Evolutionary conservation across 2,329 filamentous ascomycete genomes (phyloP).

Genomic region (Alternaria metachromatica): DNA sequence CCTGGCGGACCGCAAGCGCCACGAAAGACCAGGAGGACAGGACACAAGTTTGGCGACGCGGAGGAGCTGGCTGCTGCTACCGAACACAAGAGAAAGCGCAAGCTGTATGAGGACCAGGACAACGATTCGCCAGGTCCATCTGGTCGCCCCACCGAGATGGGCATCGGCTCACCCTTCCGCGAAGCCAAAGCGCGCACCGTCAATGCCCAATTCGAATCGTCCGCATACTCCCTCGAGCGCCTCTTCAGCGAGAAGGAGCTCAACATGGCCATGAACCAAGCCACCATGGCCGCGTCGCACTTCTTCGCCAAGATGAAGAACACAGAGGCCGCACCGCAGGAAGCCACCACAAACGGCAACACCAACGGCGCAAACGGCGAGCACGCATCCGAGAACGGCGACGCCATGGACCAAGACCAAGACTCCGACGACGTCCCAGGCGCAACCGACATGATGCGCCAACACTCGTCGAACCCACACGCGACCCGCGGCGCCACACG

Average conservation of each 20-base stretch:
- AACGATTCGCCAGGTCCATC: constrained; percentile 64
- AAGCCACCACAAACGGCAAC: constrained; percentile 39
- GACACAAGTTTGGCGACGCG: constrained; percentile 61
- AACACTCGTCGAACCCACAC: constrained; percentile 65
- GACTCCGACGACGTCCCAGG: constrained; percentile 50
- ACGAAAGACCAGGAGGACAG: constrained; percentile 68
- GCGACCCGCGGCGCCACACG: constrained; percentile 59
- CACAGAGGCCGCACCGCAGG: constrained; percentile 34
- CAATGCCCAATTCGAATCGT: constrained; percentile 63
- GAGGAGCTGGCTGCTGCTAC: constrained; percentile 56
- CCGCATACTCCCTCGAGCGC: constrained; percentile 67
- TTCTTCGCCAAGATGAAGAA: constrained; percentile 63
- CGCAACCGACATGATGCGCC: constrained; percentile 66
- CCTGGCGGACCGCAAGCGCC: constrained; percentile 66
- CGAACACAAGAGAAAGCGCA: constrained; percentile 64
- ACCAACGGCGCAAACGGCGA: constrained; percentile 47
- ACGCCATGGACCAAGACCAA: constrained; percentile 48
- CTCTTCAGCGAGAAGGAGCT: constrained; percentile 73
- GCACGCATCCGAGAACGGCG: constrained; percentile 42
- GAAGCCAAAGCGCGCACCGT: constrained; percentile 61
- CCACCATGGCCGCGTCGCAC: constrained; percentile 64
- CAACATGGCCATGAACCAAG: constrained; percentile 66
- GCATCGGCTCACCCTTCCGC: constrained; percentile 58
- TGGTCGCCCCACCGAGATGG: constrained; percentile 54
- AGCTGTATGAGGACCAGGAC: constrained; percentile 63